Evolutionary conservation across 352 stramenopile genomes (phyloP).

Genomic region (Phytophthora cactorum): DNA sequence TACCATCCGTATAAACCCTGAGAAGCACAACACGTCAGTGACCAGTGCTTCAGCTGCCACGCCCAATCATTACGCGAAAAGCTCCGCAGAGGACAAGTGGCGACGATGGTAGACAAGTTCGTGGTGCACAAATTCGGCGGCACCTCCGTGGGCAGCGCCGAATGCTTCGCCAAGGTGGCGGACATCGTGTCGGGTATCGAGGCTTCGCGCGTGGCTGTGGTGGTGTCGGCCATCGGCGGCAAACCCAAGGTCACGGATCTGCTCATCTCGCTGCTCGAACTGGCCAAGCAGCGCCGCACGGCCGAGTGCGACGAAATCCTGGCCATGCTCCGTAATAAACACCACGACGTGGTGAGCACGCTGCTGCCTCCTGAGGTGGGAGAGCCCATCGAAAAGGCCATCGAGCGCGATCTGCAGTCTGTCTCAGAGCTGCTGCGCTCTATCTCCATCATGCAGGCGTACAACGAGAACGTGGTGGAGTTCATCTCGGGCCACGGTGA

Average conservation of each 20-base stretch:
- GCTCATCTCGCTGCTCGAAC: constrained; percentile 90
- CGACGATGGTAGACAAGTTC: constrained; percentile 60
- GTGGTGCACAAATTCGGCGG: constrained; percentile 99
- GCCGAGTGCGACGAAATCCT: constrained; percentile 76
- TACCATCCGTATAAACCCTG: not conserved
- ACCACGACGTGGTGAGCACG: constrained; percentile 72
- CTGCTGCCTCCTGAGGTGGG: constrained; percentile 59
- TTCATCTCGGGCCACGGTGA: constrained; percentile 97
- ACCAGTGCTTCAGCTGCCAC: not conserved
- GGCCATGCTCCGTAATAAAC: constrained; percentile 77
- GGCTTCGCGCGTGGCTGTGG: constrained; percentile 74
- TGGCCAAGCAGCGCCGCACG: constrained; percentile 87
- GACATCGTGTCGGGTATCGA: constrained; percentile 65
- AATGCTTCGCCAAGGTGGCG: constrained; percentile 90
- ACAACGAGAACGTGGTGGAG: constrained; percentile 87
- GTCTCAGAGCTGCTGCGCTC: constrained; percentile 83
- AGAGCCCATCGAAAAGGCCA: constrained; percentile 61
- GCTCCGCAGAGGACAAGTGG: constrained; percentile 16
- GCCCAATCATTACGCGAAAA: constrained; percentile 34
- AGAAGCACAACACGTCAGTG: constrained; percentile 7
- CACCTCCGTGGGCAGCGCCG: constrained; percentile 93
- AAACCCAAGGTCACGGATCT: constrained; percentile 97
- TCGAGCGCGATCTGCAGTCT: constrained; percentile 68
- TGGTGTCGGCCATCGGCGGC: constrained; percentile 96
- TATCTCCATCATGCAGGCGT: constrained; percentile 91